phyloP scores from a whole-genome alignment of 129 eudicot genomes.

The Mikania micrantha region DNA sequence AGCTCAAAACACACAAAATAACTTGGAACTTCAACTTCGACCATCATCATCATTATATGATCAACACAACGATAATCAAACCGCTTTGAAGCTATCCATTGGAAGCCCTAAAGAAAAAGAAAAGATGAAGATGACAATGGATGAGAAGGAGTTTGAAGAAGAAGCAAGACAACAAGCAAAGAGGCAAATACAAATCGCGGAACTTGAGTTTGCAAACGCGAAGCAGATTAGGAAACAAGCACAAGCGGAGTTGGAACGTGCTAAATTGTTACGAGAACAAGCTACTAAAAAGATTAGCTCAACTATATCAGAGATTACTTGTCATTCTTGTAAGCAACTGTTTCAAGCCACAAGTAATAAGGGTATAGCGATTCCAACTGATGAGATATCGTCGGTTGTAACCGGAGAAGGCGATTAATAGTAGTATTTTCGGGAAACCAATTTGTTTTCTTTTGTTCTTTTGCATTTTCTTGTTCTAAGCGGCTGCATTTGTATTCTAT shows the following conservation, averaged over 20 bases:
- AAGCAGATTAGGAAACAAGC: slow-evolving; percentile 81
- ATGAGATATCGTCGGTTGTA: slow-evolving; percentile 31
- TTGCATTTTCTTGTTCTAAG: background rate
- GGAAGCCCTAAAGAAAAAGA: slow-evolving; percentile 25
- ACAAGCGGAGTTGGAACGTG: slow-evolving; percentile 61
- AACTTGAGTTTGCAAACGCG: slow-evolving; percentile 70
- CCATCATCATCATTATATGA: slow-evolving; percentile 33
- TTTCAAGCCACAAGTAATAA: slow-evolving; percentile 34
- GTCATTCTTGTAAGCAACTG: slow-evolving; percentile 61
- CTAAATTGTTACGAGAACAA: slow-evolving; percentile 42
- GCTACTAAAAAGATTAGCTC: slow-evolving; percentile 56
- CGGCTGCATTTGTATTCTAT: slow-evolving; percentile 17
- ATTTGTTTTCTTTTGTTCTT: background rate
- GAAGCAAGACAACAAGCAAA: slow-evolving; percentile 66
- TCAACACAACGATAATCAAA: background rate
- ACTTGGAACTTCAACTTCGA: slow-evolving; percentile 46
- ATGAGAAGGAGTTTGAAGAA: slow-evolving; percentile 59
- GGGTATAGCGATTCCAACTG: slow-evolving; percentile 14
- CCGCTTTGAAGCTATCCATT: slow-evolving; percentile 20
- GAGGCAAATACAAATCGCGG: slow-evolving; percentile 65
- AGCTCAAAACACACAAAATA: slow-evolving; percentile 18
- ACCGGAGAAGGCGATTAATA: slow-evolving; percentile 35
- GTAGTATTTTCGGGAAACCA: background rate
- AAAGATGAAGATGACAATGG: slow-evolving; percentile 40
- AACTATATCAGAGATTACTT: slow-evolving; percentile 56